Evolutionary conservation across 129 eudicot species (phyloP).

Genomic region (Pseudognaphalium luteoalbum): DNA sequence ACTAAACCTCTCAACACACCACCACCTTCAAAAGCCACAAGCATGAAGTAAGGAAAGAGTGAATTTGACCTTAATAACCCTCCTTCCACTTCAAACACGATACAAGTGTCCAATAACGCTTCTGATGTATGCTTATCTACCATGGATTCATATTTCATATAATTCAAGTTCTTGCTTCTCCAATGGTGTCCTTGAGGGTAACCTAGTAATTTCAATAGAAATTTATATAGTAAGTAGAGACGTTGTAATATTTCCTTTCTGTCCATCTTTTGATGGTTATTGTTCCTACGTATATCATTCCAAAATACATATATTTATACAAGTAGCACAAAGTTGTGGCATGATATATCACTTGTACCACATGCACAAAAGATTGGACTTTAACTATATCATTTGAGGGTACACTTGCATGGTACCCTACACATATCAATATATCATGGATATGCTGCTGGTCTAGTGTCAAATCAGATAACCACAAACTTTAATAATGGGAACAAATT

Average conservation of each 20-base stretch:
- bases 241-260: conserved; percentile 25
- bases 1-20: conserved; percentile 53
- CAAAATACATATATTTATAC: conserved; percentile 23
- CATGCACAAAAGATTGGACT: conserved; percentile 14
- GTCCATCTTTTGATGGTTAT: conserved; percentile 27
- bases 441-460: conserved; percentile 15
- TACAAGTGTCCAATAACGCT: conserved; percentile 22
- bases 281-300: conserved; percentile 8
- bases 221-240: conserved; percentile 30
- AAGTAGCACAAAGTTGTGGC: background rate
- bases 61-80: conserved; percentile 47
- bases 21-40: conserved; percentile 72
- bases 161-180: conserved; percentile 29
- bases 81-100: conserved; percentile 48
- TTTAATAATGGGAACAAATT: background rate
- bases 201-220: conserved; percentile 35
- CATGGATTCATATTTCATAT: conserved; percentile 34
- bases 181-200: conserved; percentile 32
- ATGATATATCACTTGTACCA: conserved; percentile 7
- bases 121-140: conserved; percentile 25
- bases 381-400: conserved; percentile 9
- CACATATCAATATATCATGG: background rate
- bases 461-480: conserved; percentile 20
- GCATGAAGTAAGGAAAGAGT: conserved; percentile 66
- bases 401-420: conserved; percentile 21